Evolutionary conservation across 441 rosid species (phyloP), one percentile per base, ranked within the genome.

Genomic region (Breynia disticha): DNA sequence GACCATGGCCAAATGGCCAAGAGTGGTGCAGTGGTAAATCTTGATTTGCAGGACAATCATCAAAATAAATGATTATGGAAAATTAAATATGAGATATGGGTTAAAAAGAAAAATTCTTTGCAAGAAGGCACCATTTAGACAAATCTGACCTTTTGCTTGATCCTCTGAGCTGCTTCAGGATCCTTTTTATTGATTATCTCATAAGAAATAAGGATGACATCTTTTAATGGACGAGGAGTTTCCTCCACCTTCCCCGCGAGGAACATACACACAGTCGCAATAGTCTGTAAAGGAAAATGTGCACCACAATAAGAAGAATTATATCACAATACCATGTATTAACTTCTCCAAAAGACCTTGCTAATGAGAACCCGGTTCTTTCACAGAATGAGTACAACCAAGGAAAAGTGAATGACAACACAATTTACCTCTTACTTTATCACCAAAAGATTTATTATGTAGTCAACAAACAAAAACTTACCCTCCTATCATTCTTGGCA

Each of bases 401-500:
- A 1, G 15, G 9, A 39, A 39, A 39, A 39, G 11, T 8, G 9
- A 39, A 2, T n/a, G n/a, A n/a, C n/a, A 14, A 39, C 12, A 14
- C 2, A 39, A 39, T 2, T 39, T 39, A 39, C 43, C 43, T 1
- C 14, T 39, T 39, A 39, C 43, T 14, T 39, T 10, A 14, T 22
- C 21, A 47, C 19, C 24, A 14, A 43, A 20, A 18, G 43, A 38
- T 15, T 7, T 5, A 4, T 10, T 12, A 24, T 24, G 32, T 28
- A 9, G 35, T n/a, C 16, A 35, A 47, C 13, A 10, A 61, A 48
- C 28, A 44, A 43, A 13, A 62, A 78, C 96, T 75, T 72, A 90
- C 93, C 93, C 95, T 83, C 72, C 88, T 80, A 70, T 90, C 96
- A 75, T 83, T 87, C 81, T 80, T 90, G 52, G 90, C 80, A 83